Percentiles rank a stretch among this genome's conserved stretches.
Conservation (phyloP, 768 basidiomycete species). For the Lanmaoa rubissima region DNA sequence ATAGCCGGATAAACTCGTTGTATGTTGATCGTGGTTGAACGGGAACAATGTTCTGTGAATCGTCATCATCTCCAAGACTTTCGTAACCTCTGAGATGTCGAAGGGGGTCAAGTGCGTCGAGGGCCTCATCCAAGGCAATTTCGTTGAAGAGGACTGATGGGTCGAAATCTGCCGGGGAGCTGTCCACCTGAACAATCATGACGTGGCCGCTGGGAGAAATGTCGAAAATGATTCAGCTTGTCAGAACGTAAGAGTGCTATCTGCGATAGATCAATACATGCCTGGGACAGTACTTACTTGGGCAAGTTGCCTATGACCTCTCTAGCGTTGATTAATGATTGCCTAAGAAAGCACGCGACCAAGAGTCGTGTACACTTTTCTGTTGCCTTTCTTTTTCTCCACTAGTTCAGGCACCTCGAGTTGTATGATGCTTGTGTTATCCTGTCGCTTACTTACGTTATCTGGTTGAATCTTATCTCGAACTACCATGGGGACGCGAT, state of each 20-base stretch:
- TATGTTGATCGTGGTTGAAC: slow-evolving; percentile 50
- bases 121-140: slow-evolving; percentile 50
- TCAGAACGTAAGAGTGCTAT: neutral
- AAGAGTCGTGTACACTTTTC: too few relatives aligned
- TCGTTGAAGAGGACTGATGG: slow-evolving; percentile 22
- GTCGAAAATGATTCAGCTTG: neutral
- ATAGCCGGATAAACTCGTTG: slow-evolving; percentile 47
- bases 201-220: neutral
- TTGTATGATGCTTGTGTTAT: neutral
- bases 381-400: too few relatives aligned
- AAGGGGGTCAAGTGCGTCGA: slow-evolving; percentile 58
- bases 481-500: neutral
- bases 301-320: neutral
- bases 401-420: neutral
- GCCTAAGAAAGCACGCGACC: neutral
- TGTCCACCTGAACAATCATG: slow-evolving; percentile 5
- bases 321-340: neutral
- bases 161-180: slow-evolving; percentile 3
- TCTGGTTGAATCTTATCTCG: neutral
- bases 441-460: neutral
- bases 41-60: slow-evolving; percentile 43
- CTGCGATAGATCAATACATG: neutral
- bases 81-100: slow-evolving; percentile 53
- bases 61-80: slow-evolving; percentile 22
- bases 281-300: neutral